phyloP scores from a whole-genome alignment of 2,329 filamentous ascomycete species.

The Sclerotinia sclerotiorum region DNA sequence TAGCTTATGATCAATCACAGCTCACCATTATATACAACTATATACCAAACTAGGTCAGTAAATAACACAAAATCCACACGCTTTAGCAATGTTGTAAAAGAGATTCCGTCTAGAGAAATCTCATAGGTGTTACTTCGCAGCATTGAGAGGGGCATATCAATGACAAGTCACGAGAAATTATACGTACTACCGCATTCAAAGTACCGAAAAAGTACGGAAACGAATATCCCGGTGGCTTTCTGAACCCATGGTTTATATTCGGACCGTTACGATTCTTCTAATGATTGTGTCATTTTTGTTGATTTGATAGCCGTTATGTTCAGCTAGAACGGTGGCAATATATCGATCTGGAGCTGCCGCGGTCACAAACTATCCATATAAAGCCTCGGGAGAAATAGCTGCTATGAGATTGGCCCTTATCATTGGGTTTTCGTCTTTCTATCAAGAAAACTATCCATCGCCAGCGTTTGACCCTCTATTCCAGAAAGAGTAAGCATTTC shows the following conservation, averaged over 20 bases:
- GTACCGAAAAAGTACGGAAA: not conserved
- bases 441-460: slow-evolving; percentile 26
- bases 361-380: slow-evolving; percentile 30
- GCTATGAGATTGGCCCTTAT: slow-evolving; percentile 29
- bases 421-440: slow-evolving; percentile 23
- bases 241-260: slow-evolving; percentile 24
- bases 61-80: not conserved
- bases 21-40: not conserved
- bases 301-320: slow-evolving; percentile 30
- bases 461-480: not conserved
- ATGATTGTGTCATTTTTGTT: slow-evolving; percentile 29
- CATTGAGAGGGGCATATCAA: not conserved
- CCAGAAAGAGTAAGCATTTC: slow-evolving; percentile 27
- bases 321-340: slow-evolving; percentile 19
- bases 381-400: slow-evolving; percentile 26
- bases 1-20: not conserved
- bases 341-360: slow-evolving; percentile 20
- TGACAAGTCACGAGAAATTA: not conserved
- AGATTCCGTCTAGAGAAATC: not conserved
- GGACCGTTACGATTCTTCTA: slow-evolving; percentile 27
- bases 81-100: not conserved
- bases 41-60: not conserved
- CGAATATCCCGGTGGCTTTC: slow-evolving; percentile 9
- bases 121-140: not conserved
- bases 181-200: not conserved